phyloP scores from a whole-genome alignment of 176 grass and related monocot species.

The Juncus effusus region DNA sequence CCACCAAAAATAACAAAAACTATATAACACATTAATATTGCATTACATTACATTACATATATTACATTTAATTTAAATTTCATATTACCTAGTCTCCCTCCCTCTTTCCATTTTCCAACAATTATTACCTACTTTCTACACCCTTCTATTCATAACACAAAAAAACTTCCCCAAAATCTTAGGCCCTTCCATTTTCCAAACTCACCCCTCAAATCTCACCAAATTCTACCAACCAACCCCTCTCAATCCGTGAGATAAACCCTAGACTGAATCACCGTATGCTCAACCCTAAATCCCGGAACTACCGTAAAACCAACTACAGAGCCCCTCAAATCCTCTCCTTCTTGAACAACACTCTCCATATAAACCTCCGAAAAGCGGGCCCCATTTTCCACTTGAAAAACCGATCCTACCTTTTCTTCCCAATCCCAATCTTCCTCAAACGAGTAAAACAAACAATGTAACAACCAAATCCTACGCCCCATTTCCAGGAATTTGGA shows the following conservation, averaged over 20 bases:
- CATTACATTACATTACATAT: constrained; percentile 10
- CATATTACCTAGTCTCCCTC: neutral
- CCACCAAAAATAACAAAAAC: constrained; percentile 7
- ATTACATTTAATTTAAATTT: neutral
- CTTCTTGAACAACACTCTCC: constrained; percentile 55
- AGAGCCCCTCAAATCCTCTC: constrained; percentile 19
- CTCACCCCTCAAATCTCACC: neutral
- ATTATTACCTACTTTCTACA: constrained; percentile 20
- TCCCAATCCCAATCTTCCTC: constrained; percentile 47
- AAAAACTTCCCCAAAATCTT: constrained; percentile 8
- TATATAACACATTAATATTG: constrained; percentile 28
- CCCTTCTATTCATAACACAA: constrained; percentile 19
- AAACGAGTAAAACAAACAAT: constrained; percentile 86
- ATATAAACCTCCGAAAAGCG: constrained; percentile 87
- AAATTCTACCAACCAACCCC: neutral
- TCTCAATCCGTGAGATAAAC: constrained; percentile 46
- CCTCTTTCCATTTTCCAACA: neutral
- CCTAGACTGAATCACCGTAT: constrained; percentile 65
- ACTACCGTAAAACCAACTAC: constrained; percentile 74
- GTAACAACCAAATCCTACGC: constrained; percentile 78
- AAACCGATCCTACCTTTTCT: constrained; percentile 45
- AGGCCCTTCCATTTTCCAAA: neutral
- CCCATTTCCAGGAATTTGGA: constrained; percentile 74
- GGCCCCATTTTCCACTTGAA: constrained; percentile 48
- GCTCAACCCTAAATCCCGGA: constrained; percentile 70